Evolutionary conservation across 192 early-diverging fungal genomes (phyloP).

Genomic region (Fimicolochytrium jonesii): DNA sequence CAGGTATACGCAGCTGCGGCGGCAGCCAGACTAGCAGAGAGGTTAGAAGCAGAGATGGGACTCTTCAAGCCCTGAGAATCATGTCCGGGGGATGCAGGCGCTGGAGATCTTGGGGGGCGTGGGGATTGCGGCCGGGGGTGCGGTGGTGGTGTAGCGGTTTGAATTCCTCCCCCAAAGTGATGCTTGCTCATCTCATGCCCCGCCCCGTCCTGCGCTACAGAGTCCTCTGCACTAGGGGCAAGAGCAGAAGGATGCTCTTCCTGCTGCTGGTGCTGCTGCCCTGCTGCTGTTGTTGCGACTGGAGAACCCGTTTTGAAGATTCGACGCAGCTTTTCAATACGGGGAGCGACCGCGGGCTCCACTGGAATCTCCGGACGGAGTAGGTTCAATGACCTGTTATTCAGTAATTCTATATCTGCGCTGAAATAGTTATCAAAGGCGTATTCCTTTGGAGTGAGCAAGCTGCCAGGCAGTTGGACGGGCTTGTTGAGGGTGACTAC

Average conservation of each 20-base stretch:
- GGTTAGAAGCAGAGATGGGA: not conserved
- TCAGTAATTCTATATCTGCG: conserved; percentile 8
- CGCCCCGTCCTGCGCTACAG: not conserved
- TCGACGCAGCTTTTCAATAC: too few relatives aligned
- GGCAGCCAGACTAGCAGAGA: conserved; percentile 20
- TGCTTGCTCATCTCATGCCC: not conserved
- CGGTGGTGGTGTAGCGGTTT: too few relatives aligned
- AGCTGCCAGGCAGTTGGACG: too few relatives aligned
- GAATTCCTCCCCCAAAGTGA: too few relatives aligned
- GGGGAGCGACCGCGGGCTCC: conserved; percentile 14
- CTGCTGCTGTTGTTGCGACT: not conserved
- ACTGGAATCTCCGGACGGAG: conserved; percentile 15
- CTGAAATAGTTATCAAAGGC: not conserved
- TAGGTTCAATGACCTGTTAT: conserved; percentile 3
- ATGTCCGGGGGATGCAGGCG: not conserved
- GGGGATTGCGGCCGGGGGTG: not conserved
- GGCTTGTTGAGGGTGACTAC: too few relatives aligned
- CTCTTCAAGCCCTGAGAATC: not conserved
- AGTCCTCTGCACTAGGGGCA: not conserved
- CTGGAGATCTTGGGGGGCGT: not conserved
- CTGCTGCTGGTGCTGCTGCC: not conserved
- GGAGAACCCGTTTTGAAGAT: too few relatives aligned
- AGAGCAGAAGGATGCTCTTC: not conserved
- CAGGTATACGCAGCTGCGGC: conserved; percentile 4
- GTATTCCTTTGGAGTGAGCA: too few relatives aligned